Evolutionary conservation across 345 rosid genomes (phyloP).

Genomic region (Lumnitzera racemosa): DNA sequence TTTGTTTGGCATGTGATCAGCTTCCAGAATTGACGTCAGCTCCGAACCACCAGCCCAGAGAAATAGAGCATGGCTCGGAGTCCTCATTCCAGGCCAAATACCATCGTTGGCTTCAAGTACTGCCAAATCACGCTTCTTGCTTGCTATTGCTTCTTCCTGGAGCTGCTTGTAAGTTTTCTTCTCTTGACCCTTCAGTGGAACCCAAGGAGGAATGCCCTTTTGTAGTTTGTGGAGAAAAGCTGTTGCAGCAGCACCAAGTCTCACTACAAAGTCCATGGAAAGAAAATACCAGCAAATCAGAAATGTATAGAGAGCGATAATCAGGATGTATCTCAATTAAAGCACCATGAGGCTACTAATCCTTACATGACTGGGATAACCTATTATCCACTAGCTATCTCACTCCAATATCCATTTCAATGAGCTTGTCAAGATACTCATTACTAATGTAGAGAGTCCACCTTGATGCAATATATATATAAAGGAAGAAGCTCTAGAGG

Average conservation of each 20-base stretch:
- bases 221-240: slow-evolving; percentile 79
- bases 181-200: slow-evolving; percentile 71
- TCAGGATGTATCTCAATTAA: no score
- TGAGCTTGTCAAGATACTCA: no score
- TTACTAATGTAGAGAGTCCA: no score
- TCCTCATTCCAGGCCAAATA: slow-evolving; percentile 85
- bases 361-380: no score
- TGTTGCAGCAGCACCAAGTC: slow-evolving; percentile 85
- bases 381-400: no score
- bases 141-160: slow-evolving; percentile 78
- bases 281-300: slow-evolving; percentile 4
- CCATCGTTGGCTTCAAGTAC: slow-evolving; percentile 84
- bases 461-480: no score
- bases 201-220: slow-evolving; percentile 88
- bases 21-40: slow-evolving; percentile 59
- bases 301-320: not conserved
- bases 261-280: slow-evolving; percentile 38
- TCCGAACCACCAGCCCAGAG: slow-evolving; percentile 97
- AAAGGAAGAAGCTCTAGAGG: no score
- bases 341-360: no score
- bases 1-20: slow-evolving; percentile 93
- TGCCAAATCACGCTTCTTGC: slow-evolving; percentile 74
- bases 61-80: slow-evolving; percentile 79
- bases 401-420: no score
- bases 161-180: slow-evolving; percentile 69